Base-by-base conservation (phyloP, 1,284 basidiomycete genomes). In the Chiua sp. region DNA sequence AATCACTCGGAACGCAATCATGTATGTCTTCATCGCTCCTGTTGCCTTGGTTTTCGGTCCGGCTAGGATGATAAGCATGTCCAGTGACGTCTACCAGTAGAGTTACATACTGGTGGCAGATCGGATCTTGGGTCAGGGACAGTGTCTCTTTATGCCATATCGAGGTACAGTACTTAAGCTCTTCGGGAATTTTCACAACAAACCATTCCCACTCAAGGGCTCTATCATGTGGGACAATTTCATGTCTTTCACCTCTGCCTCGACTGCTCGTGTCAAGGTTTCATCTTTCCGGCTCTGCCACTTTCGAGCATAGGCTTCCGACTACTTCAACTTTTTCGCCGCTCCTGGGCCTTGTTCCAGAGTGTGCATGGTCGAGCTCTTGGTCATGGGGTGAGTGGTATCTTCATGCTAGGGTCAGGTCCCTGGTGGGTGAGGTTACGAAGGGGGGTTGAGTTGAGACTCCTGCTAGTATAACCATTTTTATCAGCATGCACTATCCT, bases 351-450 rank as follows among this genome's bases (percentile, higher is more conserved):
- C 37, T 18, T 8, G 6, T 20, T 22, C 20, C 15, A 32, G 26
- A n/a, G 22, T 39, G 60, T 7, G 30, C 22, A 22, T 26, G 55
- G 47, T 3, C 26, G 7, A 32, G 22, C 35, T 62, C 44, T 30
- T 47, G 18, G 13, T 11, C 42, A 39, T 11, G 16, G 7, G 37
- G 22, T 32, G 8, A 37, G 47, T 22, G 28, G 8, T 0, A 7
- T 44, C 50, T 55, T 54, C 28, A n/a, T 32, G 28, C 32, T 39
- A 65, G 65, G 54, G 54, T 11, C 30, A 44, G 30, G 15, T 23
- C 55, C 63, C 66, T 66, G 53, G 12, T 22, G 10, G 42, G 42
- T 46, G 51, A 20, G 44, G 51, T 28, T 35, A 10, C 28, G 11
- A 30, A 30, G n/a, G n/a, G n/a, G n/a, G 8, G 18, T 56, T 47